These are phyloP conservation scores for Leonotis leonurus DNA, from an alignment of 257 asterid species.

Conservation along the genomic window DNA sequence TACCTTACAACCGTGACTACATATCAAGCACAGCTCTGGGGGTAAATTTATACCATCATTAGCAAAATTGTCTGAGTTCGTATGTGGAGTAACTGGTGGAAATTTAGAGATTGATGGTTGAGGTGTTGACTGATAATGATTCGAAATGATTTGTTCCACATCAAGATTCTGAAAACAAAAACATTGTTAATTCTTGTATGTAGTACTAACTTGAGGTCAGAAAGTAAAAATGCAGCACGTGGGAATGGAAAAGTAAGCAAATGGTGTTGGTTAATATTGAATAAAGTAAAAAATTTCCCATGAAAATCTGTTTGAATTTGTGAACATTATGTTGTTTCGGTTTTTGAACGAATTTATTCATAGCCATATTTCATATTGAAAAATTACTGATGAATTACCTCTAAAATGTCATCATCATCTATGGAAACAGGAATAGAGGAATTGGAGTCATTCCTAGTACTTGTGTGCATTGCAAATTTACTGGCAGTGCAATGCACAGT, in stretches of 20 bases:
- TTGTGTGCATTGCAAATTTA: conserved; percentile 26
- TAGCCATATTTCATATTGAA: not conserved
- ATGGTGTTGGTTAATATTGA: not conserved
- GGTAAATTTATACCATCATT: conserved; percentile 47
- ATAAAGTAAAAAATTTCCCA: not conserved
- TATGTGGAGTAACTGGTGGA: conserved; percentile 56
- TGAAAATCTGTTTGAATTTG: conserved; percentile 1
- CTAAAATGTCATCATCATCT: conserved; percentile 74
- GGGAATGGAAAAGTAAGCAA: not conserved
- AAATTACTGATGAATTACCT: conserved; percentile 45
- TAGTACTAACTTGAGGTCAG: conserved; percentile 7
- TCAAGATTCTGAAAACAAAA: conserved; percentile 56
- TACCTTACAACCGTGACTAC: conserved; percentile 83
- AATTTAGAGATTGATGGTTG: conserved; percentile 64
- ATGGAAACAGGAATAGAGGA: conserved; percentile 25
- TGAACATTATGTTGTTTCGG: not conserved
- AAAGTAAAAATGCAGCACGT: not conserved
- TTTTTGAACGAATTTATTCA: too few species aligned
- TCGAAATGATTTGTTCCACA: conserved; percentile 65
- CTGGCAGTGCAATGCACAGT: conserved; percentile 23
- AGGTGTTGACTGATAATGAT: conserved; percentile 81
- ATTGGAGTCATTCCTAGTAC: conserved; percentile 19
- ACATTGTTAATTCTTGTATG: not conserved
- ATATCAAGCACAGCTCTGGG: conserved; percentile 55
- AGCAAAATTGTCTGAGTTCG: conserved; percentile 24